Conservation (phyloP, 371 early-diverging fungal genomes). For the Catenaria anguillulae region DNA sequence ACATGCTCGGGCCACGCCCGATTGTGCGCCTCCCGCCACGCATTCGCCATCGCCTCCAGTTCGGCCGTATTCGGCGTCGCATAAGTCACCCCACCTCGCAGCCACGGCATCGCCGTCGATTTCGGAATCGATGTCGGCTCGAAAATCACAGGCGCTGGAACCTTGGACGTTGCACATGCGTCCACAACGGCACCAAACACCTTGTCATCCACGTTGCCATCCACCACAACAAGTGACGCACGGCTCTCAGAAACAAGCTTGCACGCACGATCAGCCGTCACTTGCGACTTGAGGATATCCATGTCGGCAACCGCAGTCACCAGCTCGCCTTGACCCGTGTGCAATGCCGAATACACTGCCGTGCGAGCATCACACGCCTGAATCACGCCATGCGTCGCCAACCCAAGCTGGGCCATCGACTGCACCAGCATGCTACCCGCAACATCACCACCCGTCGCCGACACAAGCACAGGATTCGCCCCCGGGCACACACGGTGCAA, state of each 20-base stretch:
- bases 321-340: constrained; percentile 49
- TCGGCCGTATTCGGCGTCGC: constrained; percentile 53
- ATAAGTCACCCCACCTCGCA: constrained; percentile 21
- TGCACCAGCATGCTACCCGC: constrained; percentile 35
- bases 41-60: constrained; percentile 35
- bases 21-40: background rate
- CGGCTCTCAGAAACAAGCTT: background rate
- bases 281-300: constrained; percentile 36
- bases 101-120: constrained; percentile 37
- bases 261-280: too few species aligned
- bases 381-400: constrained; percentile 25
- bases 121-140: constrained; percentile 87
- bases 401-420: constrained; percentile 36
- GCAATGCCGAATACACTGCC: constrained; percentile 62
- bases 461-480: constrained; percentile 38
- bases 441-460: constrained; percentile 55
- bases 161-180: constrained; percentile 18
- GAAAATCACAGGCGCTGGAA: constrained; percentile 58
- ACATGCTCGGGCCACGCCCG: too few species aligned
- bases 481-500: constrained; percentile 51
- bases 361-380: constrained; percentile 17
- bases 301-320: constrained; percentile 78
- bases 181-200: constrained; percentile 29
- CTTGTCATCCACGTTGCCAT: constrained; percentile 46
- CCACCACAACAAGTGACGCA: constrained; percentile 38